Evolutionary conservation across 139 green algal genomes (phyloP), one percentile per base, ranked within the genome.

Genomic region (Coelastrella sp.): DNA sequence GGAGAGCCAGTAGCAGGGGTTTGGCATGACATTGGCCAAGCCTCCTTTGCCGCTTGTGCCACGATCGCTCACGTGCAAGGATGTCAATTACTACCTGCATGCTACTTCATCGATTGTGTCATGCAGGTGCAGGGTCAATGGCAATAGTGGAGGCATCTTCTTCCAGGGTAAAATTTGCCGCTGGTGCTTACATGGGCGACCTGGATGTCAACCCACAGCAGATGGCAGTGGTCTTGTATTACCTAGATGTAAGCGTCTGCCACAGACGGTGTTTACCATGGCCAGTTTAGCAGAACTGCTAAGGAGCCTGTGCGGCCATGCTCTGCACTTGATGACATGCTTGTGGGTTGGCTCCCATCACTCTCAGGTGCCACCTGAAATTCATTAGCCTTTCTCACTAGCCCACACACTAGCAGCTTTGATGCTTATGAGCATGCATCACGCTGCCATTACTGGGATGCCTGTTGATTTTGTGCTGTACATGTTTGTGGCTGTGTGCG

Each of bases 181-280:
- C 65, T 20, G 82, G 82, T 8, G 82, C 82, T 6, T 87, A 87
- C 65, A 63, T 87, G 25, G 82, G 82, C 7, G 35, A 61, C 65
- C 63, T 78, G 27, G 49, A 87, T 27, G 15, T 22, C n/a, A 85
- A 85, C 60, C 82, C 82, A n/a, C 24, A 87, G 15, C 63, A 87
- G 82, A 87, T 87, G 82, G 82, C 82, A 22, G 82, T 87, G 6
- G 79, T 87, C 59, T 27, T 87, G 20, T 87, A 56, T 65, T 87
- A 87, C 65, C n/a, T 87, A 15, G 27, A 87, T 20, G 82, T 87
- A 27, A 87, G 82, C 63, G 61, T n/a, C 80, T n/a, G 25, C 25
- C 57, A 58, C 9, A 8, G 8, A 10, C n/a, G 8, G 8, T 68
- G 78, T 14, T 68, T 0, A 66, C 15, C 68, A 76, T 35, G 17